phyloP scores from a whole-genome alignment of 208 protist species.

The Phytomonas francai region DNA sequence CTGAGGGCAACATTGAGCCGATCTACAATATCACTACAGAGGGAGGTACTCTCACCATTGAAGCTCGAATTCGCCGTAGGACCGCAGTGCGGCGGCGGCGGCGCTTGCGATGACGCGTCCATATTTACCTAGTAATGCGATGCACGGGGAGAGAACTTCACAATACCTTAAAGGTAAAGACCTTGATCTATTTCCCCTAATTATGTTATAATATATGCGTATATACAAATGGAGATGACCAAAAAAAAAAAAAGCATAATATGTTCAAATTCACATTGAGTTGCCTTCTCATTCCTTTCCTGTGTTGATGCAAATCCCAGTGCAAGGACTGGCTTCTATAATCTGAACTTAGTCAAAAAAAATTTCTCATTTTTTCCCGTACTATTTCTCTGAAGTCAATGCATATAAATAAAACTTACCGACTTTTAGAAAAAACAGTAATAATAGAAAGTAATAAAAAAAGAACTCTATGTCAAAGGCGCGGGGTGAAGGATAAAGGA shows the following conservation, averaged over 20 bases:
- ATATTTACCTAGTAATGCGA: background rate
- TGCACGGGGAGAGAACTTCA: no score
- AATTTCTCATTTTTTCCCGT: slow-evolving; percentile 8
- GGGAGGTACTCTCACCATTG: no score
- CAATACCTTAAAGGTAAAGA: background rate
- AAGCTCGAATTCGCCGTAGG: no score
- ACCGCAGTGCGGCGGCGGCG: no score
- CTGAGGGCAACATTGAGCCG: background rate
- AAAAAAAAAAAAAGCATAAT: background rate
- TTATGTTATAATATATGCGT: background rate
- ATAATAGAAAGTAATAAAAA: background rate
- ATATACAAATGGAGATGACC: slow-evolving; percentile 1
- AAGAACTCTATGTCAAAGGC: background rate
- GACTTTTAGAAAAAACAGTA: background rate
- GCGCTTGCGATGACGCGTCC: background rate
- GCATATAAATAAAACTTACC: background rate
- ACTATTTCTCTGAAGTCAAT: slow-evolving; percentile 3
- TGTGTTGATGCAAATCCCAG: background rate
- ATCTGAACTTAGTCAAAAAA: background rate
- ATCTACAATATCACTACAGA: background rate
- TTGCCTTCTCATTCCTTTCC: background rate
- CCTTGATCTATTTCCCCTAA: background rate
- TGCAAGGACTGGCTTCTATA: background rate
- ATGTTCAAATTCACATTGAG: background rate
- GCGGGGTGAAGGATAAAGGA: background rate